Conservation (phyloP, 441 rosid genomes). For the Eruca vesicaria region DNA sequence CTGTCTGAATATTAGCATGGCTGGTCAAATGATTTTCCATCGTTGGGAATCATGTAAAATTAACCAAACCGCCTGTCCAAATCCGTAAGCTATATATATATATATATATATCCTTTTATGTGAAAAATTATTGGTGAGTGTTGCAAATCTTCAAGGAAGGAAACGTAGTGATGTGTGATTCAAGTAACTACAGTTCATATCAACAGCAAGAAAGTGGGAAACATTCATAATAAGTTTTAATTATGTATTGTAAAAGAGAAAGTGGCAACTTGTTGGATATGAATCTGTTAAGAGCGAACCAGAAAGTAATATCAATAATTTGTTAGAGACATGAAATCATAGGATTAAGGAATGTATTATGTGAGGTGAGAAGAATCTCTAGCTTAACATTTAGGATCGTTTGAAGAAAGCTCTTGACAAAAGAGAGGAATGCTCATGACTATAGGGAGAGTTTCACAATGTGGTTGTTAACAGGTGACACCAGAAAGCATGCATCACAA, state of each 20-base stretch:
- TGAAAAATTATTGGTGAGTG: background rate
- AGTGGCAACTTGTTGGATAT: background rate
- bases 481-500: no score
- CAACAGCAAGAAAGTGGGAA: background rate
- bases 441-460: no score
- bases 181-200: background rate
- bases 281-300: background rate
- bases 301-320: background rate
- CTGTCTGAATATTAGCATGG: constrained; percentile 43
- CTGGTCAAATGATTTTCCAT: constrained; percentile 55
- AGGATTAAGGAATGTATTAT: no score
- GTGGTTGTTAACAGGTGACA: no score
- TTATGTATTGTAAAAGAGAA: background rate
- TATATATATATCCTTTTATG: background rate
- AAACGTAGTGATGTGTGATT: background rate
- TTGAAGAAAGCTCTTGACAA: no score
- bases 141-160: background rate
- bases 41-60: constrained; percentile 62
- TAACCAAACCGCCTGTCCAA: constrained; percentile 68
- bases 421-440: no score
- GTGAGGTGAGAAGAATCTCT: no score
- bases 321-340: background rate
- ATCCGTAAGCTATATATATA: constrained; percentile 47
- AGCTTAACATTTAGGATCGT: no score
- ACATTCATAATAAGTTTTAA: background rate